Percentiles rank a stretch among this genome's conserved stretches.
phyloP scores from a whole-genome alignment of 192 early-diverging fungal species.

The Entomortierella beljakovae region DNA sequence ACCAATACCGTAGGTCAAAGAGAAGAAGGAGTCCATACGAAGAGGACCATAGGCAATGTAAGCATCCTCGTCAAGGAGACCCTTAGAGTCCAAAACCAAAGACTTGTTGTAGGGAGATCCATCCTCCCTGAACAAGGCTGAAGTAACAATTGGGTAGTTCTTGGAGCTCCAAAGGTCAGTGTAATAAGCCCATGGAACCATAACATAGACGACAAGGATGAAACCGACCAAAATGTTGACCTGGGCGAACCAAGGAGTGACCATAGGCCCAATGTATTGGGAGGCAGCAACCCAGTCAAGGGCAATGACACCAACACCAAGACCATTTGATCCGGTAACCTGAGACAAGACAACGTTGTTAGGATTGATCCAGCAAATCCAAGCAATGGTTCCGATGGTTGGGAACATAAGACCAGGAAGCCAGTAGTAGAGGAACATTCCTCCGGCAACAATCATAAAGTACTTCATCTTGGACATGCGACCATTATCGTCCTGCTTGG shows the following conservation, averaged over 20 bases:
- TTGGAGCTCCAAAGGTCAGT: background rate
- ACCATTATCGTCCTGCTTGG: slow-evolving; percentile 17
- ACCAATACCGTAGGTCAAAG: no score
- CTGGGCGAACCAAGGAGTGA: background rate
- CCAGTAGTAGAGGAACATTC: slow-evolving; percentile 66
- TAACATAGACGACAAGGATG: background rate
- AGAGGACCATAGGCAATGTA: background rate
- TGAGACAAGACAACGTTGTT: background rate
- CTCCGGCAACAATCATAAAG: slow-evolving; percentile 46
- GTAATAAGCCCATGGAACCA: background rate
- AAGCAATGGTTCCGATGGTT: slow-evolving; percentile 55
- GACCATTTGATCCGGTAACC: background rate
- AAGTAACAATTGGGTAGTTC: background rate
- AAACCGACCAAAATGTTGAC: background rate
- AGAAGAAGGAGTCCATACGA: background rate
- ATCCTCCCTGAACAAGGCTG: background rate
- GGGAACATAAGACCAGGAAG: slow-evolving; percentile 66
- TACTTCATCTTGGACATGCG: slow-evolving; percentile 55
- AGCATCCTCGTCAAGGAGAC: background rate
- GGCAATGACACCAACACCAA: background rate
- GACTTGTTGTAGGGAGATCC: background rate
- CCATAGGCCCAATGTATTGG: background rate
- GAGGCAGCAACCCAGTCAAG: background rate
- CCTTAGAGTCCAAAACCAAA: background rate
- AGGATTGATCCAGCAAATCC: slow-evolving; percentile 62